Percentiles rank a stretch among this genome's conserved stretches.
Evolutionary conservation across 768 basidiomycete genomes (phyloP).

Genomic region (Lactarius trivialis): DNA sequence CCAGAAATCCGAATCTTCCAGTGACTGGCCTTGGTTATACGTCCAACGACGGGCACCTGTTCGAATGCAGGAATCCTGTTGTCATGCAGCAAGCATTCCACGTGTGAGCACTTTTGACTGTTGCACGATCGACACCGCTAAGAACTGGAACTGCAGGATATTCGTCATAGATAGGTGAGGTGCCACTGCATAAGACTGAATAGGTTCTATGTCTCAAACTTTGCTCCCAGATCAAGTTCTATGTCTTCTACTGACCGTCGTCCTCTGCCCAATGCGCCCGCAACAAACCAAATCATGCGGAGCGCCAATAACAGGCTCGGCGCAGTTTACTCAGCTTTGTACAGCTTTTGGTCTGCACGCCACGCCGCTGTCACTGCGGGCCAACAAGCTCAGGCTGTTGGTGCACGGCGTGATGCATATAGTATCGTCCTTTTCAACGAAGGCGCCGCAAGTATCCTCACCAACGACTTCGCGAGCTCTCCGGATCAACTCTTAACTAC

Average conservation of each 20-base stretch:
- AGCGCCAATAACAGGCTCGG: slow-evolving; percentile 45
- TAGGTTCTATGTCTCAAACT: neutral
- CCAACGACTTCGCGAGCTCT: slow-evolving; percentile 42
- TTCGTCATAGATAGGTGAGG: no score
- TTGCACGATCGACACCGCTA: no score
- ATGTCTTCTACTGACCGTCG: slow-evolving; percentile 38
- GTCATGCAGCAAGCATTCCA: slow-evolving; percentile 30
- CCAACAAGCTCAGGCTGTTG: slow-evolving; percentile 26
- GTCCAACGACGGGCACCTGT: slow-evolving; percentile 47
- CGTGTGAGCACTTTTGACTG: no score
- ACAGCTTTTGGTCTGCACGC: slow-evolving; percentile 52
- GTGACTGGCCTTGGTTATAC: slow-evolving; percentile 37
- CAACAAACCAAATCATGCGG: slow-evolving; percentile 32
- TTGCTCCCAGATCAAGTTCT: slow-evolving; percentile 40
- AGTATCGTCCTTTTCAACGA: slow-evolving; percentile 45
- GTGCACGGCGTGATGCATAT: slow-evolving; percentile 46
- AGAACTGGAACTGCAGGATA: no score
- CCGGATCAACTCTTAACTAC: slow-evolving; percentile 40
- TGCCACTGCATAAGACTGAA: no score
- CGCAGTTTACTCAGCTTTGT: slow-evolving; percentile 49
- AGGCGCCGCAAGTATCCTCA: slow-evolving; percentile 24
- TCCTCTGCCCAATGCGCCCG: slow-evolving; percentile 42
- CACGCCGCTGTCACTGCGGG: slow-evolving; percentile 31
- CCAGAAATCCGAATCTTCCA: slow-evolving; percentile 27
- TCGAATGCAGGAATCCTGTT: slow-evolving; percentile 46